phyloP scores from a whole-genome alignment of 345 rosid species.

The Raphanus sativus region DNA sequence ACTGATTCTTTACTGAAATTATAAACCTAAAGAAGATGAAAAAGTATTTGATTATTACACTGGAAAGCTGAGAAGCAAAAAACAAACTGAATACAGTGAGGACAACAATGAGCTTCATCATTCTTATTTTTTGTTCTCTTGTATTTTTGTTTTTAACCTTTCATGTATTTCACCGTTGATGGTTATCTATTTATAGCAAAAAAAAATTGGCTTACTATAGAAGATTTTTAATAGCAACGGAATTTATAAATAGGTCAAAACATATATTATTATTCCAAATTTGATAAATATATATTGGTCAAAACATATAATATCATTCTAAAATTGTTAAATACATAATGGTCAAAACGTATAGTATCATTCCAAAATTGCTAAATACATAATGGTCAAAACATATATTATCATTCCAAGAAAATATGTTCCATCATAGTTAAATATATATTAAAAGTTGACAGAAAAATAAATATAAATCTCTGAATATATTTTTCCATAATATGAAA shows the following conservation, averaged over 20 bases:
- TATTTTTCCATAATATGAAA: no score
- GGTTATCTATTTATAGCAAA: constrained; percentile 4
- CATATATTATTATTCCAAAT: background rate
- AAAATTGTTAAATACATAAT: background rate
- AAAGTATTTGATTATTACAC: constrained; percentile 7
- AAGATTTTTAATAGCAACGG: background rate
- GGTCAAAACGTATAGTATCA: background rate
- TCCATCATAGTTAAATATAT: no score
- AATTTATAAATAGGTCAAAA: background rate
- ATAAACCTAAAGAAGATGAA: background rate
- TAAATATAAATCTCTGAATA: no score
- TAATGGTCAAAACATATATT: no score
- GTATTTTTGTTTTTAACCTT: background rate
- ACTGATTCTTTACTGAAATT: background rate
- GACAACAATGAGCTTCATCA: constrained; percentile 11
- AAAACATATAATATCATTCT: no score
- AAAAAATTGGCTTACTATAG: background rate
- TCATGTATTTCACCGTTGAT: background rate
- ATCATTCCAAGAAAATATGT: background rate
- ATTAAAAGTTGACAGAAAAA: no score
- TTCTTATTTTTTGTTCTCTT: background rate
- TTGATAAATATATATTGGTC: no score
- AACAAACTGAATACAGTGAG: background rate
- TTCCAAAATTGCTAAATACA: background rate
- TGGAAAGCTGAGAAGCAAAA: constrained; percentile 15